Percentiles rank a stretch among this genome's conserved stretches.
phyloP scores from a whole-genome alignment of 2,329 filamentous ascomycete species.

The Alternaria panax region DNA sequence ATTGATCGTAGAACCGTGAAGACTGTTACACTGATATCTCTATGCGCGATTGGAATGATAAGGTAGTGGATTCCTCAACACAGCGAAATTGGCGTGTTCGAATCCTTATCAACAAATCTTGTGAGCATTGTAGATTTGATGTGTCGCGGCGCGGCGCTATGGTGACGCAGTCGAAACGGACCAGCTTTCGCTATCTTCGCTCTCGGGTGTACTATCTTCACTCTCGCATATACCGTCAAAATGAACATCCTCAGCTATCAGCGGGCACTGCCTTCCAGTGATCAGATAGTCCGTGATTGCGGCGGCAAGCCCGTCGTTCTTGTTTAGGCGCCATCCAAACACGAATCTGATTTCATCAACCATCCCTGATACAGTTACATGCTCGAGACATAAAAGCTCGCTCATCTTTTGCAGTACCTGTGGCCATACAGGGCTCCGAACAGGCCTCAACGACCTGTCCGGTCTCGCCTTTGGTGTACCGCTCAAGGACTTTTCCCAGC shows the following conservation, averaged over 20 bases:
- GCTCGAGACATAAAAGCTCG: not conserved
- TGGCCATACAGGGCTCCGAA: not conserved
- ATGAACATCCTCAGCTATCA: not conserved
- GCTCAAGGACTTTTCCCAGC: not conserved
- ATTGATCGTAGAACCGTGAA: not conserved
- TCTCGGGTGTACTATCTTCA: too few relatives aligned
- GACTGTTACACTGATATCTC: not conserved
- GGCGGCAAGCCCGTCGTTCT: not conserved
- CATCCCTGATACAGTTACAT: conserved; percentile 5
- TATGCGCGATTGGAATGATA: not conserved
- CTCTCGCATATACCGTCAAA: not conserved
- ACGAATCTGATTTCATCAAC: not conserved
- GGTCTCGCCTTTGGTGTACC: not conserved
- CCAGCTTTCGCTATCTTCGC: not conserved
- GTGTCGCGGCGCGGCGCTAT: not conserved
- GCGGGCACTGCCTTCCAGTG: not conserved
- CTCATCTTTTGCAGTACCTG: not conserved
- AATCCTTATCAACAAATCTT: not conserved
- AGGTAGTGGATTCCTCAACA: not conserved
- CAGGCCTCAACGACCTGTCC: not conserved
- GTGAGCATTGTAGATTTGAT: not conserved
- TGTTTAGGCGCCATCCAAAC: not conserved
- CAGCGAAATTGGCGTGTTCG: not conserved
- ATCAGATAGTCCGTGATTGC: not conserved
- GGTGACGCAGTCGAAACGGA: not conserved